Evolutionary conservation across 768 basidiomycete species (phyloP), one percentile per base, ranked within the genome.

Genomic region (Lactarius trivialis): DNA sequence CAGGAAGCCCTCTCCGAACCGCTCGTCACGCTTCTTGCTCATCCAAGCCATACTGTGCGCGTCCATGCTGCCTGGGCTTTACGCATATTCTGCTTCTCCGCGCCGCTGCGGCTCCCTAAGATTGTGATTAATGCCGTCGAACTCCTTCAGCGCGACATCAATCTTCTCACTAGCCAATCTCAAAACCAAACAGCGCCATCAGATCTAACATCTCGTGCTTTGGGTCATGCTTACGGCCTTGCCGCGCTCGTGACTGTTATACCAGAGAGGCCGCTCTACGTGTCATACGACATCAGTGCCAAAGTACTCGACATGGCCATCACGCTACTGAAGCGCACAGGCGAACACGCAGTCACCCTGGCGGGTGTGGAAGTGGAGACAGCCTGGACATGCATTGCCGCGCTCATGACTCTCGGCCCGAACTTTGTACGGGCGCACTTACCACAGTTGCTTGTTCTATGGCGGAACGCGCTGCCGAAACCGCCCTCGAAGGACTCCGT

Each of bases 381-480:
- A 1, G 93, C 95, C 0, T 98, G 97, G 97, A 93, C 87, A 14
- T 76, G 89, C 37, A 91, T 99, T 58, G 86, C 90, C 0, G 87
- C 93, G 0, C 75, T 98, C 32, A 93, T 98, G 91, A 82, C 88
- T 2, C 84, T 97, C 7, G 96, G 95, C 0, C 92, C 91, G 3
- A 90, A 93, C 68, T 97, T 98, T 67, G 93, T 98, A 56, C 86
- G 92, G 19, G 84, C 93, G 0, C 94, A 99, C 72, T 82, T 98
- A 2, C 90, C 95, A 0, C 96, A 98, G 68, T 79, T 98, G 19
- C 81, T 98, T 43, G 93, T 98, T 0, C 82, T 99, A 3, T 99
- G 97, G 97, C 81, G 97, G 34, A 99, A 99, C 68, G 94, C 96
- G 1, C 79, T 99, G 0, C 94, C 97, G 1, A 99, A 98, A 73